Percentiles rank a stretch among this genome's conserved stretches.
These are phyloP conservation scores for Raddia guianensis DNA, from an alignment of 176 grass and related monocot species.

Conservation along the genomic window DNA sequence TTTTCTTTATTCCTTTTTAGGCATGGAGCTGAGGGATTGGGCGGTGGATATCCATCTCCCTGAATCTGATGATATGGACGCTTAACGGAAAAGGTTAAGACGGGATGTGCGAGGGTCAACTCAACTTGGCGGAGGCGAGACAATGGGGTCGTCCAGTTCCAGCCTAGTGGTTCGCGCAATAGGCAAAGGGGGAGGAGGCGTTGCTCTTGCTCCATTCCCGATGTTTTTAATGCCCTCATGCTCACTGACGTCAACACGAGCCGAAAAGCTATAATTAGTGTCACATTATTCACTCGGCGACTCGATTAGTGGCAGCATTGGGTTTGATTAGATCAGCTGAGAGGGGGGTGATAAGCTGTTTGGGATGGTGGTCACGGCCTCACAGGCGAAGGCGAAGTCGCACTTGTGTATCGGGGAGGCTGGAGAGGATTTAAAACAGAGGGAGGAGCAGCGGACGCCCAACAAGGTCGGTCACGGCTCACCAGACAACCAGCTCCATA, in stretches of 20 bases:
- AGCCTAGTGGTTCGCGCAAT: constrained; percentile 37
- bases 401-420: neutral
- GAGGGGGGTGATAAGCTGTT: constrained; percentile 3
- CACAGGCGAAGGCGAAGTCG: neutral
- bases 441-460: neutral
- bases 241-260: constrained; percentile 12
- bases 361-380: neutral
- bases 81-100: constrained; percentile 32
- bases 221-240: neutral
- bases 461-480: neutral
- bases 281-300: neutral
- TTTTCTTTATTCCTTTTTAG: neutral
- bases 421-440: neutral
- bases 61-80: constrained; percentile 22
- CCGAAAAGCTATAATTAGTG: no score
- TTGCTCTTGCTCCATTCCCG: neutral
- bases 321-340: neutral
- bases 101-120: neutral
- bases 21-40: neutral
- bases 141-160: neutral
- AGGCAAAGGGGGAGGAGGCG: neutral
- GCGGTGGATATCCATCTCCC: neutral
- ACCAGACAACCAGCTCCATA: neutral
- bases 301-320: neutral
- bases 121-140: neutral